phyloP scores from a whole-genome alignment of 768 basidiomycete genomes.

The Crepidotus variabilis region DNA sequence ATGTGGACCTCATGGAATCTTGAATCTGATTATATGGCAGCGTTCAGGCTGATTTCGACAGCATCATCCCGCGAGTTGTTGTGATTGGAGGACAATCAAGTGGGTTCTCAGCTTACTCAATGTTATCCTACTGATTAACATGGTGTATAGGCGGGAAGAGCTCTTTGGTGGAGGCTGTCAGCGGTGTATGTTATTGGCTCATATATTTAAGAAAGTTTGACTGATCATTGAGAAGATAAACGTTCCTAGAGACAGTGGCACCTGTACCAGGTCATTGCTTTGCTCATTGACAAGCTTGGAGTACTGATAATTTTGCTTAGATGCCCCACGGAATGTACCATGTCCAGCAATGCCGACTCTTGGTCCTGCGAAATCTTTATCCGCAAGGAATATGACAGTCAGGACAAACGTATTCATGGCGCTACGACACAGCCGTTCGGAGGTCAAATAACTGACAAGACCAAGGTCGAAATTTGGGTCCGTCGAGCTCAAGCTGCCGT shows the following conservation, averaged over 20 bases:
- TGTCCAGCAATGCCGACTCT: constrained; percentile 32
- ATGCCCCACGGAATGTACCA: constrained; percentile 51
- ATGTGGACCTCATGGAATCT: not conserved
- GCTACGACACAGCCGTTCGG: constrained; percentile 33
- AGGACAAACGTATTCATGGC: constrained; percentile 17
- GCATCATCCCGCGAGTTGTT: constrained; percentile 46
- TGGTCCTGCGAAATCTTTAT: constrained; percentile 48
- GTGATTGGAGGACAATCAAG: constrained; percentile 57
- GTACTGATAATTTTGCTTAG: constrained; percentile 17
- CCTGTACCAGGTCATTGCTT: constrained; percentile 44
- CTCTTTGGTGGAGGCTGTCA: constrained; percentile 54
- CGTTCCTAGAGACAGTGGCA: constrained; percentile 58
- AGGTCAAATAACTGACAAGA: constrained; percentile 30
- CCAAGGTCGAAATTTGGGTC: constrained; percentile 45
- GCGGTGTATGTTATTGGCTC: constrained; percentile 33
- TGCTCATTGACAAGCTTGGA: not conserved
- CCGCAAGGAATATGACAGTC: constrained; percentile 9
- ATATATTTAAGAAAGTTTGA: not conserved
- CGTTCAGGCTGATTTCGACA: constrained; percentile 8
- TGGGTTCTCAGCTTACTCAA: constrained; percentile 15
- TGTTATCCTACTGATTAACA: not conserved
- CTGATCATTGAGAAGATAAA: constrained; percentile 35
- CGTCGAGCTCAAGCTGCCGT: constrained; percentile 58
- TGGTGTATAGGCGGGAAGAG: constrained; percentile 47
- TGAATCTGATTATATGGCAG: not conserved